Base-by-base conservation (phyloP, 768 basidiomycete genomes). In the Chiua virens region DNA sequence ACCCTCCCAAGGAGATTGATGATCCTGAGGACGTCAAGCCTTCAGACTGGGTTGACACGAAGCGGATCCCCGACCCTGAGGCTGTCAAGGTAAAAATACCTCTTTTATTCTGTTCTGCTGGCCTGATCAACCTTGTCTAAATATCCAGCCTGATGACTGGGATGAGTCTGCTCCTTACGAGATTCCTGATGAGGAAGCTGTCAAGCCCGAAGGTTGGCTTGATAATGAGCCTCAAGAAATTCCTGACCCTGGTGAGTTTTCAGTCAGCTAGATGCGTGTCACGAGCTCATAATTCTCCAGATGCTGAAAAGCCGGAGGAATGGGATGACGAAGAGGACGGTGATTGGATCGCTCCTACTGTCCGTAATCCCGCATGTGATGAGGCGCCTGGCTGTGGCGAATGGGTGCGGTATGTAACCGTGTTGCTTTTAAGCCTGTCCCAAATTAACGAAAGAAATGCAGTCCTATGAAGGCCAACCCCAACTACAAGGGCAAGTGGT, bases 311-410 rank as follows among this genome's bases (percentile, higher is more conserved):
- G 77, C 97, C 97, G 7, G 97, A 99, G 68, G 97, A 99, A 71
- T 99, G 97, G 97, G 94, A 97, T 63, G 96, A 98, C 61, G 97
- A 98, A 67, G 97, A 98, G 69, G 96, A 99, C 60, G 97, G 97
- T 69, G 96, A 98, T 67, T 99, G 94, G 94, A 82, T 98, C 57
- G 80, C 95, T 8, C 95, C 97, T 27, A 84, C 83, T 50, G 77
- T 98, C 50, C 72, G 80, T 52, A 99, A 99, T 81, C 91, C 96
- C 56, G 88, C 84, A 67, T 98, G 97, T 67, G 76, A 83, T 56
- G 88, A 85, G 49, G 95, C 84, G 54, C 82, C 93, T 62, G 97
- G 97, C 25, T 99, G 97, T 64, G 97, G 97, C 65, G 85, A 87
- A 71, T 99, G 96, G 96, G 86, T 85, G 67, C 82, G 82, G 85